Percentiles rank a stretch among this genome's conserved stretches.
Conservation (phyloP, 2,329 filamentous ascomycete genomes). For the Raffaelea deltoideospora region DNA sequence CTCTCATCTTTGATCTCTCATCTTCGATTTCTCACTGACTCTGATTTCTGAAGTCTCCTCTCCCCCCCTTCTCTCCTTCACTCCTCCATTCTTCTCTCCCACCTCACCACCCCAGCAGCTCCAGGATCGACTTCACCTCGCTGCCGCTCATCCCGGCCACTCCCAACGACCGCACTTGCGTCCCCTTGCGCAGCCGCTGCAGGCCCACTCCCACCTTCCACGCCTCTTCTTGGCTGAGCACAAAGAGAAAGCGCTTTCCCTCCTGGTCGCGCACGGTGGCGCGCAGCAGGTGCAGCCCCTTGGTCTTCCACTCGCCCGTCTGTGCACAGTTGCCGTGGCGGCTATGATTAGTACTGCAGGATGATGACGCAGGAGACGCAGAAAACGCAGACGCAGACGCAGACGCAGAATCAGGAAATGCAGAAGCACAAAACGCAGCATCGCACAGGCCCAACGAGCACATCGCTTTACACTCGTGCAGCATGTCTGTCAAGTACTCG, state of each 20-base stretch:
- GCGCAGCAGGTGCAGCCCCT: conserved; percentile 45
- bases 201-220: conserved; percentile 53
- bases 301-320: conserved; percentile 38
- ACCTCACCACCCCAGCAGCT: conserved; percentile 39
- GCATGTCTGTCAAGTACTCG: conserved; percentile 44
- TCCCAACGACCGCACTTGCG: conserved; percentile 43
- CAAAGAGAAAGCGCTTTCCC: conserved; percentile 50
- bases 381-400: conserved; percentile 5
- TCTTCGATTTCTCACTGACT: background rate
- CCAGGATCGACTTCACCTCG: conserved; percentile 40
- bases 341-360: conserved; percentile 22
- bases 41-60: background rate
- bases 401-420: conserved; percentile 12
- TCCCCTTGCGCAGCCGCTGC: conserved; percentile 43
- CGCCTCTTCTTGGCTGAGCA: conserved; percentile 47
- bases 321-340: conserved; percentile 5
- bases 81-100: background rate
- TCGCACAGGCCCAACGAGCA: conserved; percentile 41
- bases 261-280: conserved; percentile 51
- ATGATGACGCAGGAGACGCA: conserved; percentile 9
- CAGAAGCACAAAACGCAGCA: conserved; percentile 17
- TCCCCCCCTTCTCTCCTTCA: background rate
- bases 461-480: conserved; percentile 48
- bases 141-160: conserved; percentile 38
- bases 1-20: no score